phyloP scores from a whole-genome alignment of 176 grass and related monocot genomes.

The Paspalum notatum region DNA sequence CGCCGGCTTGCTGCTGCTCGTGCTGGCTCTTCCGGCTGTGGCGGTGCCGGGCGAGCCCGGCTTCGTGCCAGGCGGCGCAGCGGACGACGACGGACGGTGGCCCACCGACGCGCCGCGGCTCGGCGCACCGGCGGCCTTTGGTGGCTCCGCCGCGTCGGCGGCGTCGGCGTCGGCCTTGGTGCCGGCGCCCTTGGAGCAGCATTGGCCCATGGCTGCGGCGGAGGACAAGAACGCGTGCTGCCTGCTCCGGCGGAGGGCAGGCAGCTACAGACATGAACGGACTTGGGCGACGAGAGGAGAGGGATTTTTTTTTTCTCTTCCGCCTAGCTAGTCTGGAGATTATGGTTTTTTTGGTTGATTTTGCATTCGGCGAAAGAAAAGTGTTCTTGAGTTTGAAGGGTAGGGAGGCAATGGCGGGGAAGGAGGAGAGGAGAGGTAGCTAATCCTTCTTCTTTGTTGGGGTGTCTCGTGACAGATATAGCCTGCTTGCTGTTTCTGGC shows the following conservation, averaged over 20 bases:
- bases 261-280: constrained; percentile 35
- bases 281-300: background rate
- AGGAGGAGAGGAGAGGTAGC: background rate
- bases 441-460: background rate
- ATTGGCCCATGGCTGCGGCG: constrained; percentile 60
- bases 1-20: constrained; percentile 39
- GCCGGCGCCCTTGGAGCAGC: constrained; percentile 54
- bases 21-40: background rate
- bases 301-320: background rate
- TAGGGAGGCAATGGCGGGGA: constrained; percentile 44
- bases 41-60: constrained; percentile 13
- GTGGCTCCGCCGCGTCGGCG: background rate
- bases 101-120: background rate
- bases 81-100: background rate
- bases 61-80: background rate
- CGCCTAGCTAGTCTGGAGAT: constrained; percentile 5
- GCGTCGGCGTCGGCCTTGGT: background rate
- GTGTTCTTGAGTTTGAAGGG: background rate
- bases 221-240: constrained; percentile 24
- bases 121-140: background rate
- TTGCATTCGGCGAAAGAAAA: background rate
- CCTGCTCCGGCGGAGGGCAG: constrained; percentile 46
- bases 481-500: constrained; percentile 2
- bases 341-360: background rate
- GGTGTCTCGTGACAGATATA: constrained; percentile 11